Base-by-base conservation (phyloP, 768 basidiomycete species). In the Amyloporia xantha region DNA sequence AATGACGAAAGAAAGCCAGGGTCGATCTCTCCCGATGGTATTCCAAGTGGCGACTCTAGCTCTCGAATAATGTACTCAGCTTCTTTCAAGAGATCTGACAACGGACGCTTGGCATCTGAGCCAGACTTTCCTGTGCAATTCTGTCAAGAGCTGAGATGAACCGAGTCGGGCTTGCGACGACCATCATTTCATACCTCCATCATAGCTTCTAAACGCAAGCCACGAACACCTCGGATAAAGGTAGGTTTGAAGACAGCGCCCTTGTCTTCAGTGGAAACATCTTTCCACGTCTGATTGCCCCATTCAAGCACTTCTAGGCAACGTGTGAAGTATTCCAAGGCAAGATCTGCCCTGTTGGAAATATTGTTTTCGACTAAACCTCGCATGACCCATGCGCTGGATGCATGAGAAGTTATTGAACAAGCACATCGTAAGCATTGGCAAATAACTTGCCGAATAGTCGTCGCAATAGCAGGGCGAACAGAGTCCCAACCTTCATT, bases 181-280 rank as follows among this genome's bases (percentile, higher is more conserved):
- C n/a, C n/a, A n/a, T n/a, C n/a, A n/a, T 15, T 15, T 10, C 60
- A 47, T 40, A 72, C 74, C 48, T 57, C 53, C 62, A 70, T 62
- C 26, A 68, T 63, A 1, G 62, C 47, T 12, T 66, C 52, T 7
- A 75, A 50, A 20, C 64, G 64, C 19, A 74, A 44, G 24, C 55
- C 53, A 37, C 63, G 68, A n/a, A 74, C 65, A 4, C 70, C 74
- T 23, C 72, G 66, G 9, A 76, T 55, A 53, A 75, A 75, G 4
- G 67, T 66, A 2, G 47, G 38, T 24, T 69, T 64, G 44, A 78
- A 78, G 11, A 78, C 67, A 9, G 57, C 59, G 3, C 76, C 76
- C 12, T 71, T 60, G 15, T 71, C 65, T n/a, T 64, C 54, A 20
- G 33, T 49, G 1, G 68, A 53, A 6, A 77, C 69, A 50, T 75